Conservation (phyloP, 768 basidiomycete genomes). For the Boletus patriciae region DNA sequence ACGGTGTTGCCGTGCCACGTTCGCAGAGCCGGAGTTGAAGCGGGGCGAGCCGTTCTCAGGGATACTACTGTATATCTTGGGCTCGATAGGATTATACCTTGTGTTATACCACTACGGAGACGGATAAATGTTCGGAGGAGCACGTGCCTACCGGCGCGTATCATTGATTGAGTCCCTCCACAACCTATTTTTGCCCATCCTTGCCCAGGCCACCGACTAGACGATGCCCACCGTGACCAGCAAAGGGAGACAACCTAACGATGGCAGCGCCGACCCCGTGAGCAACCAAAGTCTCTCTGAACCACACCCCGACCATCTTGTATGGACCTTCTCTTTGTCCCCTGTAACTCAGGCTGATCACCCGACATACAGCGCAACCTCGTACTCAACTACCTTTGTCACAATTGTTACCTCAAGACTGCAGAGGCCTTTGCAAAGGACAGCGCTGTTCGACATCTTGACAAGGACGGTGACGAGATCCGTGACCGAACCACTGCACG, state of each 20-base stretch:
- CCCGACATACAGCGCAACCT: conserved; percentile 51
- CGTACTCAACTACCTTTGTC: conserved; percentile 75
- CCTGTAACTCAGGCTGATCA: conserved; percentile 3
- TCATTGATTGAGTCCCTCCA: neutral
- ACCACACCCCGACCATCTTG: conserved; percentile 46
- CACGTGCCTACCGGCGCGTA: conserved; percentile 15
- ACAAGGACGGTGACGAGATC: conserved; percentile 71
- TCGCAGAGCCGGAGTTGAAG: conserved; percentile 42
- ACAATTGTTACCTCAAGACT: conserved; percentile 70
- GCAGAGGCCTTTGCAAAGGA: conserved; percentile 67
- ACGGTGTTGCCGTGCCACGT: conserved; percentile 21
- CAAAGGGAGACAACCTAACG: conserved; percentile 19
- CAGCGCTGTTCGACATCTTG: conserved; percentile 58
- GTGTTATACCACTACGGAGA: neutral
- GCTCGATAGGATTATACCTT: neutral
- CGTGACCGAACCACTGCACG: conserved; percentile 20
- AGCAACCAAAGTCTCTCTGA: conserved; percentile 30
- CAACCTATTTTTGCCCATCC: neutral
- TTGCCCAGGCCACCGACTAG: conserved; percentile 2
- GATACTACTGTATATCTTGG: conserved; percentile 1
- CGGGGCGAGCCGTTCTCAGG: neutral
- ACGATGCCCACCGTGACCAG: conserved; percentile 20
- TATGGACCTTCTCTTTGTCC: conserved; percentile 22
- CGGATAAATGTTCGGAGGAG: neutral
- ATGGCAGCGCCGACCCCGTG: conserved; percentile 1